Evolutionary conservation across 1,284 basidiomycete species (phyloP).

Genomic region (Ganoderma meredithae): DNA sequence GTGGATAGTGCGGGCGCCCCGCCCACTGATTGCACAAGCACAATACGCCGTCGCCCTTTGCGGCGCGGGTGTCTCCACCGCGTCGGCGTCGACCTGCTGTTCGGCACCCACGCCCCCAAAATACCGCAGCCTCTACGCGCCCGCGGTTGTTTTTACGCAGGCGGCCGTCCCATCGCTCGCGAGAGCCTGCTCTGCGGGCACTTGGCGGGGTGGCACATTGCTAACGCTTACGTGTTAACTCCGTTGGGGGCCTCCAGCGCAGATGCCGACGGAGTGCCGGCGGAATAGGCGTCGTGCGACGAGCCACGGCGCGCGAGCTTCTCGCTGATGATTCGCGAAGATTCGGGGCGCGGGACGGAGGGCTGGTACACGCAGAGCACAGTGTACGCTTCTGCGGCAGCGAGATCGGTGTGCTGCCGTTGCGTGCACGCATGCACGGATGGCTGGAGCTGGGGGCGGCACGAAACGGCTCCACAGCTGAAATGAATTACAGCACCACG

Average conservation of each 20-base stretch:
- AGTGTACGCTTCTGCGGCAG: background rate
- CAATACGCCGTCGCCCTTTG: conserved; percentile 1
- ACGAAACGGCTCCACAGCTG: background rate
- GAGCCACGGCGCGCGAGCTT: background rate
- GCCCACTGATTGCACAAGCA: no score
- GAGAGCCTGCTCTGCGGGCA: background rate
- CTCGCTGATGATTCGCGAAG: no score
- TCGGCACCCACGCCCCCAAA: conserved; percentile 29
- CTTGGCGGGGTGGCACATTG: background rate
- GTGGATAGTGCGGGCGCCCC: background rate
- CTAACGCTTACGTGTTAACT: background rate
- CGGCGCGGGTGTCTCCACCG: background rate
- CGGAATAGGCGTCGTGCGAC: conserved; percentile 5
- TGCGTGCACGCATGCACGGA: background rate
- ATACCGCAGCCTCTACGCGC: conserved; percentile 12
- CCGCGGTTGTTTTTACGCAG: background rate
- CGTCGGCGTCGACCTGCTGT: background rate
- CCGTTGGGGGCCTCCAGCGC: background rate
- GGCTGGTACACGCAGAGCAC: background rate
- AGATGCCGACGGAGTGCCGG: conserved; percentile 17
- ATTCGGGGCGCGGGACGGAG: background rate
- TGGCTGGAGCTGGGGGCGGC: background rate
- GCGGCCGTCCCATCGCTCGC: background rate
- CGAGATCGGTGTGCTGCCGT: background rate
- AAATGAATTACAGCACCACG: conserved; percentile 16